Conservation (phyloP, 2,329 filamentous ascomycete species). For the Colletotrichum sp. region DNA sequence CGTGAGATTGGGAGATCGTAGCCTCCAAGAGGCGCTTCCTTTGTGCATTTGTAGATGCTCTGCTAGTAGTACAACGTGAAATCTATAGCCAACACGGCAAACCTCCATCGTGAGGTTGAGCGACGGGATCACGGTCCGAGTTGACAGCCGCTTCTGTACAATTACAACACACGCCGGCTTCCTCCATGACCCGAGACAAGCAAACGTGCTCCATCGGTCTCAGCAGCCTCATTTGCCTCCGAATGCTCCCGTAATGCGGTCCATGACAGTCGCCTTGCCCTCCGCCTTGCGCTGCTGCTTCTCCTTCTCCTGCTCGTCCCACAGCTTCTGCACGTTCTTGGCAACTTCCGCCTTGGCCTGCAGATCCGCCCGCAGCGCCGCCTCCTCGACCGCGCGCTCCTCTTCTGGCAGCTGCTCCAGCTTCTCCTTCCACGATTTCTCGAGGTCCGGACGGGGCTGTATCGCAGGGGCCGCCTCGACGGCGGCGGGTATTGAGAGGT, state of each 20-base stretch:
- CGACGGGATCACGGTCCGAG: neutral
- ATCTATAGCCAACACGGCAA: neutral
- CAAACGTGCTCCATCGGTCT: neutral
- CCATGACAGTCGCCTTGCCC: constrained; percentile 52
- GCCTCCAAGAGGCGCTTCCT: neutral
- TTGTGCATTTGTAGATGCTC: constrained; percentile 2
- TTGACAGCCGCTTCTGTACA: neutral
- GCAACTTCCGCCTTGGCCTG: constrained; percentile 66
- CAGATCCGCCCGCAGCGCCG: constrained; percentile 67
- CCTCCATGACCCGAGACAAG: neutral
- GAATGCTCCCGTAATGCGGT: constrained; percentile 41
- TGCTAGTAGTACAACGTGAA: constrained; percentile 12
- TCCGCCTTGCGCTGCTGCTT: constrained; percentile 61
- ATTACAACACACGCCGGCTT: neutral
- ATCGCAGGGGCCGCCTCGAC: constrained; percentile 11
- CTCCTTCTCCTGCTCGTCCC: constrained; percentile 60
- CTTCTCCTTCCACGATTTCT: constrained; percentile 57
- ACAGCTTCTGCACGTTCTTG: constrained; percentile 57
- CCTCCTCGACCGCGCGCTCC: constrained; percentile 67
- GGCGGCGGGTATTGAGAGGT: constrained; percentile 54
- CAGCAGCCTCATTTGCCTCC: constrained; percentile 1
- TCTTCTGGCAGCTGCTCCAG: constrained; percentile 62
- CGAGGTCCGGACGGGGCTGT: constrained; percentile 49
- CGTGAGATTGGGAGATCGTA: neutral
- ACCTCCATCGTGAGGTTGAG: neutral